phyloP scores from a whole-genome alignment of 805 yeast species.

The Suhomyces canberraensis region DNA sequence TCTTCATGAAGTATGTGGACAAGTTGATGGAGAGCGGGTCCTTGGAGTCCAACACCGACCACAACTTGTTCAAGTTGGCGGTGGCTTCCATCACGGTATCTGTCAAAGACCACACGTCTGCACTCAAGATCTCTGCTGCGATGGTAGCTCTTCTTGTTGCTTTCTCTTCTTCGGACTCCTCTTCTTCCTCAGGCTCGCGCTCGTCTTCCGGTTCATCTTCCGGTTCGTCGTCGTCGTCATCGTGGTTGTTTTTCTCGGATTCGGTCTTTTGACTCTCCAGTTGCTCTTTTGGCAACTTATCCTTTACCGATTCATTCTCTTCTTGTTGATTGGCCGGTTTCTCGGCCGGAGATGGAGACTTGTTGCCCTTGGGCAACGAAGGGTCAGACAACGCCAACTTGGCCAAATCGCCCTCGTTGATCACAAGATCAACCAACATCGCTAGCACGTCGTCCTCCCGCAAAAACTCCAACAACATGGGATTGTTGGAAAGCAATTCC shows the following conservation, averaged over 20 bases:
- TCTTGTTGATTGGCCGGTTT: neutral
- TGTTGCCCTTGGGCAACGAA: neutral
- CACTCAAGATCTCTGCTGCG: slow-evolving; percentile 85
- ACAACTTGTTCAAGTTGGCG: slow-evolving; percentile 61
- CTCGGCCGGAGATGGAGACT: neutral
- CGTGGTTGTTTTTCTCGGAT: slow-evolving; percentile 17
- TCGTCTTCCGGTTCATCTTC: slow-evolving; percentile 11
- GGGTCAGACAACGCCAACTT: neutral
- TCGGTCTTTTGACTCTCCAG: slow-evolving; percentile 8
- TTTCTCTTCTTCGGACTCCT: slow-evolving; percentile 30
- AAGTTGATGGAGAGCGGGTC: slow-evolving; percentile 68
- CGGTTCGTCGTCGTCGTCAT: slow-evolving; percentile 6
- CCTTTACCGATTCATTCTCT: slow-evolving; percentile 1
- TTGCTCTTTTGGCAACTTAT: neutral
- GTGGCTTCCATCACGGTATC: slow-evolving; percentile 82
- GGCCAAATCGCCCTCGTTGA: slow-evolving; percentile 23
- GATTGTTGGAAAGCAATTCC: slow-evolving; percentile 41
- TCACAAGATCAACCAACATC: slow-evolving; percentile 38
- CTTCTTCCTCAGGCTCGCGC: slow-evolving; percentile 17
- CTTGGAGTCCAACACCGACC: slow-evolving; percentile 73
- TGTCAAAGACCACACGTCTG: slow-evolving; percentile 92
- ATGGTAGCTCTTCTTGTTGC: slow-evolving; percentile 37
- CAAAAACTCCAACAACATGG: slow-evolving; percentile 40
- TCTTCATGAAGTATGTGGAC: slow-evolving; percentile 87
- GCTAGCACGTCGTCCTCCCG: slow-evolving; percentile 35